A percentile compares a stretch with the other conserved stretches of the same genome.
Evolutionary conservation across 495 filamentous ascomycete genomes (phyloP).

Genomic region (Corynascus novoguineensis): DNA sequence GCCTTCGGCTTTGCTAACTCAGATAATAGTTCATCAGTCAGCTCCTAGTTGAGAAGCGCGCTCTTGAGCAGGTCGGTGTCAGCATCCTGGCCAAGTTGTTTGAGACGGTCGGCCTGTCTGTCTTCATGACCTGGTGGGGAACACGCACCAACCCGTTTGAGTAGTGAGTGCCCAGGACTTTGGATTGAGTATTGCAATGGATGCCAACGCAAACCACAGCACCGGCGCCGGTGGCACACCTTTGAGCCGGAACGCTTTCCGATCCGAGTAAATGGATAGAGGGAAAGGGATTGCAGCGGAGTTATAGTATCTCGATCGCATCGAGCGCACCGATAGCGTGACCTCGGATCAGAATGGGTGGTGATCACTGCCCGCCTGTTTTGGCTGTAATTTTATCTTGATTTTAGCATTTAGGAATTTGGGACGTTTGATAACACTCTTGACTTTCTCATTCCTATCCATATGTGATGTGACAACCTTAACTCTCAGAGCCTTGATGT

Average conservation of each 20-base stretch:
- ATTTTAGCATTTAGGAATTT: conserved; percentile 20
- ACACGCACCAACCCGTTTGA: conserved; percentile 84
- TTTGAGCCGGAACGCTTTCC: conserved; percentile 17
- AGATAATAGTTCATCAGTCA: conserved; percentile 69
- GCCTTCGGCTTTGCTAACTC: neutral
- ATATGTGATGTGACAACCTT: neutral
- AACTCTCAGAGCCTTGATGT: neutral
- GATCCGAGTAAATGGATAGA: conserved; percentile 11
- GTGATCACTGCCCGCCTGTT: conserved; percentile 9
- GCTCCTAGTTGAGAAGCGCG: conserved; percentile 83
- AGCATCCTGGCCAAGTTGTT: conserved; percentile 75
- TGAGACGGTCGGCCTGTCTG: conserved; percentile 84
- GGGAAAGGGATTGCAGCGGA: neutral
- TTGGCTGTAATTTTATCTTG: conserved; percentile 20
- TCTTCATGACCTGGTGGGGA: conserved; percentile 97
- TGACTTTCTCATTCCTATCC: neutral
- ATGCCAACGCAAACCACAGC: neutral
- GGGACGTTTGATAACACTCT: neutral
- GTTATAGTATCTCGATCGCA: conserved; percentile 7
- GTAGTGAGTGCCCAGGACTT: conserved; percentile 28
- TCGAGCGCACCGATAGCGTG: conserved; percentile 15
- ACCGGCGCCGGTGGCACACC: conserved; percentile 14
- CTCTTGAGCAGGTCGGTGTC: conserved; percentile 82
- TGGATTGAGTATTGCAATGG: neutral
- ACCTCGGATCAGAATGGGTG: conserved; percentile 13